Percentiles rank a stretch among this genome's conserved stretches.
phyloP scores from a whole-genome alignment of 2,329 filamentous ascomycete genomes.

The Pestalotiopsis sp. region DNA sequence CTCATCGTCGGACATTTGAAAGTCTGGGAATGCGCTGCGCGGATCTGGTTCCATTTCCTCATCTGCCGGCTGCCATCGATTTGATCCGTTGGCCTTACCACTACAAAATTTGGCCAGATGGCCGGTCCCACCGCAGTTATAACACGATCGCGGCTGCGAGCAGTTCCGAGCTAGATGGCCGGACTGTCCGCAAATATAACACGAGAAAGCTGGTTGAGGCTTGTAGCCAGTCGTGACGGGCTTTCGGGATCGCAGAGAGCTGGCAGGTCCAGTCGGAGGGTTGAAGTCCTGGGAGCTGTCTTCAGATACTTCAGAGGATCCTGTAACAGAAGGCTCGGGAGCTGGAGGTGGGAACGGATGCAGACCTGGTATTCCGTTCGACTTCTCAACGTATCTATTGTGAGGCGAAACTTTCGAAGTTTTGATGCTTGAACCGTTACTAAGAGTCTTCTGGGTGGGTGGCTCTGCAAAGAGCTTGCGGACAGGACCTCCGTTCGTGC shows the following conservation, averaged over 20 bases:
- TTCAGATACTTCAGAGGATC: neutral
- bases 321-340: neutral
- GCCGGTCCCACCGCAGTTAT: constrained; percentile 5
- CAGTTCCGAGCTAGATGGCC: constrained; percentile 4
- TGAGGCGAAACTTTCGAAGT: neutral
- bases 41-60: neutral
- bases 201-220: neutral
- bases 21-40: neutral
- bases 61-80: neutral
- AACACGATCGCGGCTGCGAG: constrained; percentile 1
- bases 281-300: neutral
- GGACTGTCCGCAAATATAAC: constrained; percentile 1
- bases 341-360: constrained; percentile 1
- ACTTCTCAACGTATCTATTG: neutral
- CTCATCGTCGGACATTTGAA: neutral
- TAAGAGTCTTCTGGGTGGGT: neutral
- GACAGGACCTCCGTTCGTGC: neutral
- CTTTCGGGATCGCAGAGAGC: neutral
- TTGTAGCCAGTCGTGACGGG: neutral
- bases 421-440: neutral
- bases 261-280: neutral
- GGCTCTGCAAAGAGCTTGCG: neutral
- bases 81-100: neutral
- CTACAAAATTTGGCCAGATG: constrained; percentile 1
- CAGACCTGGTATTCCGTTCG: neutral